These are phyloP conservation scores for Herpetomonas samuelpessoai DNA, from an alignment of 208 protist species.

Conservation along the genomic window DNA sequence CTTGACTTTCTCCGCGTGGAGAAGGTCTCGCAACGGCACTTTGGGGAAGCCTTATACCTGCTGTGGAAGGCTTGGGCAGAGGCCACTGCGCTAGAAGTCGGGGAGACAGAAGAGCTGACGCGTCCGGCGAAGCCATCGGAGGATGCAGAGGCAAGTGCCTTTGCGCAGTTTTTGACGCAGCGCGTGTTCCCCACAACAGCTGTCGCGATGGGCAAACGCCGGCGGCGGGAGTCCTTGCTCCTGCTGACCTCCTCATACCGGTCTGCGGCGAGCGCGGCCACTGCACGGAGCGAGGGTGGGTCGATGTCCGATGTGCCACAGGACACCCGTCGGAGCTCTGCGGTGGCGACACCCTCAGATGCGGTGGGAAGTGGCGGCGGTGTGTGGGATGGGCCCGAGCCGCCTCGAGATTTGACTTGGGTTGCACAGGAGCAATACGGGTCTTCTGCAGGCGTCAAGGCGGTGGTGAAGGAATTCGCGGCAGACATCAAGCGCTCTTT, in stretches of 20 bases:
- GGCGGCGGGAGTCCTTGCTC: background rate
- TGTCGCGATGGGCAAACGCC: conserved; percentile 15
- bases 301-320: background rate
- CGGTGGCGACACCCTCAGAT: too few relatives aligned
- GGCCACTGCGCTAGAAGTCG: background rate
- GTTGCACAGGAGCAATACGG: conserved; percentile 7
- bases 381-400: too few relatives aligned
- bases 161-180: conserved; percentile 29
- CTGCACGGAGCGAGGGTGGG: background rate
- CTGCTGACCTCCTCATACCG: background rate
- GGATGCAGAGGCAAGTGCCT: background rate
- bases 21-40: background rate
- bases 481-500: conserved; percentile 43
- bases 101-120: background rate
- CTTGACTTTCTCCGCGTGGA: background rate
- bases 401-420: background rate
- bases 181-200: conserved; percentile 33
- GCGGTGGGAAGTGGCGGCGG: too few relatives aligned
- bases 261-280: background rate
- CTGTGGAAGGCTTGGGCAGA: background rate
- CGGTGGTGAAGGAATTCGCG: conserved; percentile 29
- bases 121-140: background rate
- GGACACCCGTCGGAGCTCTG: too few relatives aligned
- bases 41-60: conserved; percentile 21
- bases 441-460: conserved; percentile 20